phyloP scores from a whole-genome alignment of 2,329 filamentous ascomycete species.

The Xylariaceae sp. region DNA sequence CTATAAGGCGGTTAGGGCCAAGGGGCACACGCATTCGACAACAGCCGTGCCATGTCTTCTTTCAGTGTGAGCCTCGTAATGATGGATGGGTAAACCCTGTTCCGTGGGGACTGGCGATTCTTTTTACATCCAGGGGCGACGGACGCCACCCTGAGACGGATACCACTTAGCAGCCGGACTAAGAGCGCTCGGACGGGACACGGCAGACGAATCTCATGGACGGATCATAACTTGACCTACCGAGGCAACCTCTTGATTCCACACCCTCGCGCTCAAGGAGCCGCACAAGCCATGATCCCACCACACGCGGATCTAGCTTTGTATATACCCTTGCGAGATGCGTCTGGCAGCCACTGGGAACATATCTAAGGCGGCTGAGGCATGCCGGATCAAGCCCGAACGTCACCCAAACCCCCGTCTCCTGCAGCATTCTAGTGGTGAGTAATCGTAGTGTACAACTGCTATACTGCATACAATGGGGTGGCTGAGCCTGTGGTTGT shows the following conservation, averaged over 20 bases:
- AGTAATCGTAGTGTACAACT: background rate
- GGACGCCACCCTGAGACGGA: conserved; percentile 7
- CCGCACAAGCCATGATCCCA: conserved; percentile 10
- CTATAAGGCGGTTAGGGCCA: conserved; percentile 4
- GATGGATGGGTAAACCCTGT: conserved; percentile 1
- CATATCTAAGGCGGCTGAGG: conserved; percentile 12
- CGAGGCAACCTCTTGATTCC: background rate
- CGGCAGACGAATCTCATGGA: background rate
- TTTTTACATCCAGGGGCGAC: background rate
- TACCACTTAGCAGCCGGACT: background rate
- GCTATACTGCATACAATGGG: conserved; percentile 11
- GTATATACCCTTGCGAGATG: conserved; percentile 1
- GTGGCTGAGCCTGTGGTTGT: background rate
- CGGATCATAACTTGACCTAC: conserved; percentile 10
- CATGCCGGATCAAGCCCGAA: conserved; percentile 19
- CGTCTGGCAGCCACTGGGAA: conserved; percentile 3
- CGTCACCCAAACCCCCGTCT: conserved; percentile 5
- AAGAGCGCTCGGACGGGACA: conserved; percentile 7
- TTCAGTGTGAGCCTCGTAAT: conserved; percentile 13
- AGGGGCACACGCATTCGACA: conserved; percentile 8
- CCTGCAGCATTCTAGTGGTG: conserved; percentile 11
- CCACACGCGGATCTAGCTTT: too few relatives aligned
- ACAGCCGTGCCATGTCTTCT: background rate
- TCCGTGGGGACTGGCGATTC: conserved; percentile 2
- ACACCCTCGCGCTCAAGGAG: conserved; percentile 13